Percentiles rank a stretch among this genome's conserved stretches.
These are phyloP conservation scores for Elymus sibiricus DNA, from an alignment of 176 grass and related monocot species.

Conservation along the genomic window DNA sequence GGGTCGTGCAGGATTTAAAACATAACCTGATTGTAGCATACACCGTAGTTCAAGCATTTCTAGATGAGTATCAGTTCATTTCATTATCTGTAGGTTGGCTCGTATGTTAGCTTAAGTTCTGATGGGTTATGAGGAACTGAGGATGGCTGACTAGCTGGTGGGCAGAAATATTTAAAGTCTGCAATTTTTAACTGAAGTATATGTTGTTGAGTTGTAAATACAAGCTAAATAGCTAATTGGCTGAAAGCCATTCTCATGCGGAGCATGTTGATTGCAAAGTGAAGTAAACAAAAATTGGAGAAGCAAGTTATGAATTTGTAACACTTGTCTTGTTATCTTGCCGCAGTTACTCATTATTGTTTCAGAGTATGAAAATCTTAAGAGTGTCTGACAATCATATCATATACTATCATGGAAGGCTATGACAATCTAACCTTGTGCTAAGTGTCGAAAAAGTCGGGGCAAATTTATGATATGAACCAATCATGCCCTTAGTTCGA, in stretches of 20 bases:
- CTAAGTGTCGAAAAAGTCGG: rapidly evolving
- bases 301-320: background rate
- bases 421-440: background rate
- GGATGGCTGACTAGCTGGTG: background rate
- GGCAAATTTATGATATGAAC: background rate
- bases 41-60: background rate
- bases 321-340: background rate
- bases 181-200: background rate
- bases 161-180: background rate
- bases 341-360: background rate
- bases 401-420: background rate
- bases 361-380: background rate
- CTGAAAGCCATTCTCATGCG: background rate
- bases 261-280: background rate
- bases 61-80: background rate
- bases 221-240: background rate
- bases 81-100: background rate
- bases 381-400: background rate
- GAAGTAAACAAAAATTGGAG: background rate
- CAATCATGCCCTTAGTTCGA: background rate
- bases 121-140: too few relatives aligned
- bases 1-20: background rate
- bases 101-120: background rate
- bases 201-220: background rate
- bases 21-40: background rate